Evolutionary conservation across 352 stramenopile genomes (phyloP).

Genomic region (Phytophthora colocasiae): DNA sequence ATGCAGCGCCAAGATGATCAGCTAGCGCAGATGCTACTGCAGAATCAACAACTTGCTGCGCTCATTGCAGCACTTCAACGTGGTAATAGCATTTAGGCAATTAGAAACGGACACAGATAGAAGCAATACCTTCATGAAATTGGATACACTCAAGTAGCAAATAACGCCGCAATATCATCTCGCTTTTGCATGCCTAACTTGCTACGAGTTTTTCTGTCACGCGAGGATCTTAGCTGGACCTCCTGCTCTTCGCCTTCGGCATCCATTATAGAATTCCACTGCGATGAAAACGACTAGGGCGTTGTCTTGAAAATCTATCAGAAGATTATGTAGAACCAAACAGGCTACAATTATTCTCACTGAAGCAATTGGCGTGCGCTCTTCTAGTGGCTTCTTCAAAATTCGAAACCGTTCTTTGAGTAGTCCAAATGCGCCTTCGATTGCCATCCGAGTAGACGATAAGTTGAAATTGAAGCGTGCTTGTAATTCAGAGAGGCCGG

Average conservation of each 20-base stretch:
- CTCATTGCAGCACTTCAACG: conserved; percentile 4
- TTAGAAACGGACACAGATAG: neutral
- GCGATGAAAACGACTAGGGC: too few species aligned
- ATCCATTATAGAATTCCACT: neutral
- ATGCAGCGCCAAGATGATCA: conserved; percentile 13
- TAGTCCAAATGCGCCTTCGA: conserved; percentile 17
- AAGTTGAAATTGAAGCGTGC: conserved; percentile 11
- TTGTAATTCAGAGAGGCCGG: neutral
- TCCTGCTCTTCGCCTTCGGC: neutral
- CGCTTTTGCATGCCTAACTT: conserved; percentile 10
- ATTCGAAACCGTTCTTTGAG: conserved; percentile 4
- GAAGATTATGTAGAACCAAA: conserved; percentile 16
- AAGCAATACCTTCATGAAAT: too few species aligned
- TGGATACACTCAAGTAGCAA: neutral
- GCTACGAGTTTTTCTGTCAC: neutral
- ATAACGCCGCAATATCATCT: conserved; percentile 18
- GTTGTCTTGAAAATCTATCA: conserved; percentile 17
- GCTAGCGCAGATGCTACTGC: conserved; percentile 5
- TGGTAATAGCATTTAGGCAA: neutral
- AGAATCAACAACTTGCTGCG: conserved; percentile 7
- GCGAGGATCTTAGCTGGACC: neutral
- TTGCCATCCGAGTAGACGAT: conserved; percentile 13
- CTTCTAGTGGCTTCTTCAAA: conserved; percentile 15
- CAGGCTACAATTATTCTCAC: conserved; percentile 10
- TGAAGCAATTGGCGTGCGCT: neutral